phyloP scores from a whole-genome alignment of 2,329 filamentous ascomycete genomes.

The Exophiala spinifera region DNA sequence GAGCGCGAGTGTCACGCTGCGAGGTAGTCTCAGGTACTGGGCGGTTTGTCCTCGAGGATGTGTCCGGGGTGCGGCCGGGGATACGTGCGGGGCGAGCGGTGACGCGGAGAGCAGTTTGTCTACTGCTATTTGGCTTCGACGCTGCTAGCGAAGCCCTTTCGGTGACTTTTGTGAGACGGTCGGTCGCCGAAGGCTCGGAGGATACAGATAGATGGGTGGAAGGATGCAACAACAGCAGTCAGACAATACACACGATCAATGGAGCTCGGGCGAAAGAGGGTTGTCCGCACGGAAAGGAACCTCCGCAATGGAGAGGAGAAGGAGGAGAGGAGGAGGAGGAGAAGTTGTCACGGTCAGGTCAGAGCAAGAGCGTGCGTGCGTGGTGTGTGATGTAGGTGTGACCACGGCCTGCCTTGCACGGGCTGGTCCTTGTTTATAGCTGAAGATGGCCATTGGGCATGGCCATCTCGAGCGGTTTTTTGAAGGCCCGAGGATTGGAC shows the following conservation, averaged over 20 bases:
- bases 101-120: neutral
- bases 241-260: neutral
- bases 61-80: neutral
- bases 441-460: neutral
- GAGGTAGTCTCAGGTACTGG: neutral
- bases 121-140: neutral
- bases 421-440: neutral
- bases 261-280: conserved; percentile 1
- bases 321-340: neutral
- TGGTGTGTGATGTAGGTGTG: neutral
- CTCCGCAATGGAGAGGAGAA: neutral
- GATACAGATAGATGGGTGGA: neutral
- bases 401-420: neutral
- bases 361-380: neutral
- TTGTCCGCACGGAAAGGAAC: neutral
- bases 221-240: neutral
- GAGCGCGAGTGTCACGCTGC: neutral
- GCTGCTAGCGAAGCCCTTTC: neutral
- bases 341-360: neutral
- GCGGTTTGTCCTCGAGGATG: neutral
- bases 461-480: neutral
- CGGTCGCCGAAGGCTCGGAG: neutral
- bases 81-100: neutral
- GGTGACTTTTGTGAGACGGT: neutral
- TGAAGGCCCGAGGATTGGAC: neutral